Conservation (phyloP, 768 basidiomycete species). For the Mrakia gelida region DNA sequence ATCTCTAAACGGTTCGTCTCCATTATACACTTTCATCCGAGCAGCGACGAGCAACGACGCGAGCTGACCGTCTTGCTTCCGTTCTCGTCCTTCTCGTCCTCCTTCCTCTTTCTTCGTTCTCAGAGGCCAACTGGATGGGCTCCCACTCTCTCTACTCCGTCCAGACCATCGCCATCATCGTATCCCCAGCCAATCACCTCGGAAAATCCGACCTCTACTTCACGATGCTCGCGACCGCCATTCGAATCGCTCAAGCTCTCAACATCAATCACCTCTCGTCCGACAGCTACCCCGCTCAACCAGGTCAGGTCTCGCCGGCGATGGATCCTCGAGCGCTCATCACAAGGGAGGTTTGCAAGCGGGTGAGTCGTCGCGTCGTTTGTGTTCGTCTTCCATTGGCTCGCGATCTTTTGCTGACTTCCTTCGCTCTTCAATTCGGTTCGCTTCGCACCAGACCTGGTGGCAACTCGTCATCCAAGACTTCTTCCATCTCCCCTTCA, state of each 20-base stretch:
- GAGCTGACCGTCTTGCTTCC: not conserved
- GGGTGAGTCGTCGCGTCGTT: constrained; percentile 3
- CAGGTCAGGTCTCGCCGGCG: not conserved
- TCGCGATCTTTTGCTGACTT: no score
- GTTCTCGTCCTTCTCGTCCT: not conserved
- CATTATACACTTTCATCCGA: no score
- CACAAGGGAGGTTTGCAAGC: constrained; percentile 34
- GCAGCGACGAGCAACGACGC: no score
- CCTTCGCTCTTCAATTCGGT: no score
- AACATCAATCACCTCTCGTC: constrained; percentile 35
- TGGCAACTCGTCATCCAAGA: constrained; percentile 37
- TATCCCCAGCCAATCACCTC: constrained; percentile 34
- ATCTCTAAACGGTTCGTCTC: not conserved
- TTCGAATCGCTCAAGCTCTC: constrained; percentile 10
- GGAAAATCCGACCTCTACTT: constrained; percentile 36
- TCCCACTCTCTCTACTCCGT: constrained; percentile 33
- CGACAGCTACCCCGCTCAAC: constrained; percentile 24
- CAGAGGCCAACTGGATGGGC: constrained; percentile 24
- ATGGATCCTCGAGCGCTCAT: constrained; percentile 27
- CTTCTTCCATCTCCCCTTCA: constrained; percentile 36
- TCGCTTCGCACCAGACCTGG: constrained; percentile 12
- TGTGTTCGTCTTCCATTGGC: not conserved
- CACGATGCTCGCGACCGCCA: constrained; percentile 21
- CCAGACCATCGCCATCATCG: constrained; percentile 34
- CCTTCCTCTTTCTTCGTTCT: not conserved